Conservation (phyloP, 768 basidiomycete species). For the Trametes cubensis region DNA sequence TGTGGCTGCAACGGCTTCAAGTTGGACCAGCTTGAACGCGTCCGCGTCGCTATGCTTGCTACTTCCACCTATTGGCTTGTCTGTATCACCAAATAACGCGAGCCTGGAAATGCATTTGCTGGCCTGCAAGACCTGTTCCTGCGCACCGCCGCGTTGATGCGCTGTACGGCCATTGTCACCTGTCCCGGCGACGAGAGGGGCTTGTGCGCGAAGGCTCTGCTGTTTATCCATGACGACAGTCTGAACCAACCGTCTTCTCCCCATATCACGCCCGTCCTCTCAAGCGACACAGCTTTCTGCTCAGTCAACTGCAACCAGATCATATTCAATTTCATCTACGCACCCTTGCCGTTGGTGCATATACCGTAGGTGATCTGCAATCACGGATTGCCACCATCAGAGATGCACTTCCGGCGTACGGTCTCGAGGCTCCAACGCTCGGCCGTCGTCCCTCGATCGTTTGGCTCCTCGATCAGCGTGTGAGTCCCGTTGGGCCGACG, state of each 20-base stretch:
- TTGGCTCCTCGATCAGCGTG: not conserved
- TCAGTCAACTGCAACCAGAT: not conserved
- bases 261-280: not conserved
- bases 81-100: too few species aligned
- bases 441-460: too few species aligned
- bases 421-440: too few species aligned
- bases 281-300: not conserved
- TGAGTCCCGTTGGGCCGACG: too few species aligned
- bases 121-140: too few species aligned
- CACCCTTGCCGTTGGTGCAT: not conserved
- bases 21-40: not conserved
- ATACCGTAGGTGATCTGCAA: conserved; percentile 2
- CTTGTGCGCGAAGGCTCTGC: not conserved
- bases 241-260: not conserved
- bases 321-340: not conserved
- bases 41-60: not conserved
- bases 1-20: not conserved
- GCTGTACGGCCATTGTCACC: too few species aligned
- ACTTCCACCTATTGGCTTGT: too few species aligned
- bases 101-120: too few species aligned
- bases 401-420: not conserved
- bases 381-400: conserved; percentile 10
- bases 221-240: not conserved
- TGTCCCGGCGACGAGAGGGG: not conserved
- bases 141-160: too few species aligned